These are phyloP conservation scores for Macroventuria anomochaeta DNA, from an alignment of 2,329 filamentous ascomycete species.

Conservation along the genomic window DNA sequence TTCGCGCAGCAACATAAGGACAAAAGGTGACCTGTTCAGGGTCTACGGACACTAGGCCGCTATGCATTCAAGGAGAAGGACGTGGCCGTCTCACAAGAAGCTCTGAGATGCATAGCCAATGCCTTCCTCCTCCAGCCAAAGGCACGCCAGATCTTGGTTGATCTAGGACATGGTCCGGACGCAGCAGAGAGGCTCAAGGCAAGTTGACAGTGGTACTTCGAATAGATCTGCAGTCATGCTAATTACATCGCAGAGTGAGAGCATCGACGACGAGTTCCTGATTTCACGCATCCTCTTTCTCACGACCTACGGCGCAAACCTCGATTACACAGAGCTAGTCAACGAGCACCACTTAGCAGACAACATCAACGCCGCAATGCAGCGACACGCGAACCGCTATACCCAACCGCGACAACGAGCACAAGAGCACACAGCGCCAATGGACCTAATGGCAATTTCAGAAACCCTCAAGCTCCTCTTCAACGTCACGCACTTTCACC, in stretches of 20 bases:
- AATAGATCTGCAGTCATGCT: not conserved
- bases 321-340: conserved; percentile 70
- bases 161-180: conserved; percentile 70
- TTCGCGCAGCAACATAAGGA: not conserved
- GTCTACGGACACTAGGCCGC: conserved; percentile 72
- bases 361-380: conserved; percentile 71
- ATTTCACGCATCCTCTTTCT: conserved; percentile 79
- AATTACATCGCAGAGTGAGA: conserved; percentile 61
- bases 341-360: conserved; percentile 70
- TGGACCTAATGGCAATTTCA: conserved; percentile 79
- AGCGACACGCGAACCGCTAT: conserved; percentile 65
- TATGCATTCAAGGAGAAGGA: conserved; percentile 75
- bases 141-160: conserved; percentile 75
- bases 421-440: conserved; percentile 56
- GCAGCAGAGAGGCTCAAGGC: conserved; percentile 73
- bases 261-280: conserved; percentile 85
- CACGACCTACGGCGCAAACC: conserved; percentile 76
- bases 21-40: conserved; percentile 57
- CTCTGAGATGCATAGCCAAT: conserved; percentile 83
- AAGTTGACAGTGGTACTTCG: conserved; percentile 10
- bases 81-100: conserved; percentile 69
- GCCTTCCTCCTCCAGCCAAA: conserved; percentile 73
- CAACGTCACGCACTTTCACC: conserved; percentile 81
- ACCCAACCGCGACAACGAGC: conserved; percentile 43
- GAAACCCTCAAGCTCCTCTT: conserved; percentile 90